Evolutionary conservation across 106 monocot species (phyloP), one percentile per base, ranked within the genome.

Genomic region (Dioscorea dumetorum): DNA sequence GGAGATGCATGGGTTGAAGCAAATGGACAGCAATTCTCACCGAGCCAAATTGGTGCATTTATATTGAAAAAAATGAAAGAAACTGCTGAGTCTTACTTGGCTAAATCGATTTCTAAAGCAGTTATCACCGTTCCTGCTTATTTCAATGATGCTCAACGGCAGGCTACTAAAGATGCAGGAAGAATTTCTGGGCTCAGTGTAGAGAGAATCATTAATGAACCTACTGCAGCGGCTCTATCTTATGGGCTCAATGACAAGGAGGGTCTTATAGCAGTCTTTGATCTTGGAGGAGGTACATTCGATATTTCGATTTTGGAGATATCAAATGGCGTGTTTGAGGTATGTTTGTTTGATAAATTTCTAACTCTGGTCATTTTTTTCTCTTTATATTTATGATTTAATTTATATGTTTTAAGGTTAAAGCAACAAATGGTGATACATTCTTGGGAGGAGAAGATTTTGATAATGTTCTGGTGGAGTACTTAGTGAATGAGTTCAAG

Each of bases 271-370:
- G 87, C 81, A 8, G 83, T 88, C 57, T 88, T 81, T 75, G 87
- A 87, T 72, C 83, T 87, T 69, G 87, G 87, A 63, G 87, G 87
- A 24, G 87, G 87, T 48, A 87, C 87, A 10, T 84, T 88, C 72
- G 87, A 88, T 76, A 61, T 88, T 20, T 88, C 83, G 17, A 80
- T 93, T 22, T 63, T 93, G 22, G 93, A 93, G 63, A 93, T 93
- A 24, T 88, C 88, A 18, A 93, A 93, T 81, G 93, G 93, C 49
- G 93, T 93, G 0, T 93, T 93, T 68, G 93, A 93, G 93, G 92
- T 88, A 15, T 22, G 63, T n/a, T 53, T 60, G 34, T 4, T 34
- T 32, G 0, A 34, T 35, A 4, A 33, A 48, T 1, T 69, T 34
- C 33, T 67, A 19, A 3, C 20, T 23, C 0, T 11, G 28, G 3